These are phyloP conservation scores for Chloroidium sp. DNA, from an alignment of 163 green algal species.

Conservation along the genomic window DNA sequence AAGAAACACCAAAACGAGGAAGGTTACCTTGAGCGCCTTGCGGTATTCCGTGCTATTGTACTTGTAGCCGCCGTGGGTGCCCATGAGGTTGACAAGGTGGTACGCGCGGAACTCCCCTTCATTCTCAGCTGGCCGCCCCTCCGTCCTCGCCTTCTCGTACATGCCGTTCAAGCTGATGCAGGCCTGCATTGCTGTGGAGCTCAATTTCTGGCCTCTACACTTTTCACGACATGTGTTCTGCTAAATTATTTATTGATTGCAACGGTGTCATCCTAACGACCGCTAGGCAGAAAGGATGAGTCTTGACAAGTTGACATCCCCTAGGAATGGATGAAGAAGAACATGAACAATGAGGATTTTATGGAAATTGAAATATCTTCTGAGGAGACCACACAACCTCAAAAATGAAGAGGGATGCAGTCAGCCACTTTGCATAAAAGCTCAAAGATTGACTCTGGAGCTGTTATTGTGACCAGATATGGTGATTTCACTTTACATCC, in stretches of 20 bases:
- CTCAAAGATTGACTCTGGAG: not conserved
- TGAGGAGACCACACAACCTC: not conserved
- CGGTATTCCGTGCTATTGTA: conserved; percentile 30
- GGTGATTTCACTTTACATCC: not conserved
- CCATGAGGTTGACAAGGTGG: conserved; percentile 59
- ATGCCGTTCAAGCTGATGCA: conserved; percentile 56
- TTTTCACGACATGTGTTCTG: not conserved
- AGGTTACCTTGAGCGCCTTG: conserved; percentile 18
- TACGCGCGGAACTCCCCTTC: conserved; percentile 69
- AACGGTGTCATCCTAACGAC: not conserved
- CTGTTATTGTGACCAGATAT: not conserved
- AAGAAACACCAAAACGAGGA: not conserved
- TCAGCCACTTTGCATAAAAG: not conserved
- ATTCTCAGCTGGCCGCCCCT: conserved; percentile 13
- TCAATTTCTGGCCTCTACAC: not conserved
- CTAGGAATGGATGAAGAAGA: too few species aligned
- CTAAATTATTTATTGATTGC: not conserved
- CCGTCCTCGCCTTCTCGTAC: conserved; percentile 43
- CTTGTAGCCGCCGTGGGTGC: conserved; percentile 62
- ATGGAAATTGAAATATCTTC: not conserved
- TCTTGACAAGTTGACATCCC: too few species aligned
- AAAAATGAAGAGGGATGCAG: not conserved
- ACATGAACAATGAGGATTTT: not conserved
- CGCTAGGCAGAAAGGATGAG: too few species aligned
- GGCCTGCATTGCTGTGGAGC: conserved; percentile 6